Conservation (phyloP, 106 monocot species). For the Iris macrosiphon region DNA sequence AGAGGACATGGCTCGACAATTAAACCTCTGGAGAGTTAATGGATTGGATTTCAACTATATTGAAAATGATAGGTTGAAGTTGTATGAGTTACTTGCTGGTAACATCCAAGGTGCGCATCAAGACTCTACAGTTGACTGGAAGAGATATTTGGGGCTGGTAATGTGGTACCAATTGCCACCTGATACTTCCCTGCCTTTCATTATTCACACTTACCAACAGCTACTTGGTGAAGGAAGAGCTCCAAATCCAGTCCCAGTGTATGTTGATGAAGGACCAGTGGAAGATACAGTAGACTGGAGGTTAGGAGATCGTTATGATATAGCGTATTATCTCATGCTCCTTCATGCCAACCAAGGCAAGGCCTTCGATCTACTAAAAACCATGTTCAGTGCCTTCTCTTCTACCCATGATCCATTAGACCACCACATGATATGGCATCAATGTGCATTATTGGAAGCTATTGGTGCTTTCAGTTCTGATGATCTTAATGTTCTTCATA, state of each 20-base stretch:
- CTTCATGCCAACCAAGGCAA: conserved; percentile 76
- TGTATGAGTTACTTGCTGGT: conserved; percentile 92
- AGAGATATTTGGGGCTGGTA: conserved; percentile 71
- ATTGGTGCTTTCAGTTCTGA: conserved; percentile 60
- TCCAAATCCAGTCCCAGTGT: conserved; percentile 88
- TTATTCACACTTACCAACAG: conserved; percentile 73
- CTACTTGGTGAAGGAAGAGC: conserved; percentile 72
- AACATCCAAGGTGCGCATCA: conserved; percentile 64
- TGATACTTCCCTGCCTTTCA: conserved; percentile 55
- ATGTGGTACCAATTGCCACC: conserved; percentile 95
- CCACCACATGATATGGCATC: conserved; percentile 99
- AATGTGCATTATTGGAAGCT: conserved; percentile 68
- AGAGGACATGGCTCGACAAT: conserved; percentile 70
- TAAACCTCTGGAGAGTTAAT: conserved; percentile 84
- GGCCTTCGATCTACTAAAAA: conserved; percentile 48
- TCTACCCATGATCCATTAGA: conserved; percentile 89
- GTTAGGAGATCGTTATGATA: conserved; percentile 70
- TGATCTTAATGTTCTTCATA: conserved; percentile 85
- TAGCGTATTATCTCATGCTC: conserved; percentile 96
- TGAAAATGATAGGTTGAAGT: conserved; percentile 63
- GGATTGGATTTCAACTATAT: conserved; percentile 84
- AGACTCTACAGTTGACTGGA: conserved; percentile 81
- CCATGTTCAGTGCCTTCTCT: conserved; percentile 88
- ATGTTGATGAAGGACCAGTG: conserved; percentile 80
- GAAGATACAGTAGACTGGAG: conserved; percentile 48